Conservation (phyloP, 306 rosid species). For the Prunus persica region Prunus_persica_NCBIv2 NC_034014.1:22707501-22708000, state of each 20-base stretch:
- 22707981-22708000: slow-evolving; percentile 2
- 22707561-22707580: slow-evolving; percentile 48
- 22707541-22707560: slow-evolving; percentile 50
- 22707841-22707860: not conserved
- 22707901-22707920: not conserved
- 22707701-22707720: not conserved
- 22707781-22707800: not conserved
- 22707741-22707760: not conserved
- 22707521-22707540: slow-evolving; percentile 52
- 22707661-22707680: slow-evolving; percentile 33
- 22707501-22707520: slow-evolving; percentile 31
- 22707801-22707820: not conserved
- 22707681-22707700: slow-evolving; percentile 6
- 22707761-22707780: not conserved
- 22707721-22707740: not conserved
- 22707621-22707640: slow-evolving; percentile 43
- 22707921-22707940: not conserved
- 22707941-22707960: not conserved
- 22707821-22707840: not conserved
- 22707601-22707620: slow-evolving; percentile 74
- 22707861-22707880: too few species aligned
- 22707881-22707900: not conserved
- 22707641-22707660: slow-evolving; percentile 30
- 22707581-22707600: slow-evolving; percentile 66
- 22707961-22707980: not conserved